Base-by-base conservation (phyloP, 768 basidiomycete species). In the Piloderma croceum region DNA sequence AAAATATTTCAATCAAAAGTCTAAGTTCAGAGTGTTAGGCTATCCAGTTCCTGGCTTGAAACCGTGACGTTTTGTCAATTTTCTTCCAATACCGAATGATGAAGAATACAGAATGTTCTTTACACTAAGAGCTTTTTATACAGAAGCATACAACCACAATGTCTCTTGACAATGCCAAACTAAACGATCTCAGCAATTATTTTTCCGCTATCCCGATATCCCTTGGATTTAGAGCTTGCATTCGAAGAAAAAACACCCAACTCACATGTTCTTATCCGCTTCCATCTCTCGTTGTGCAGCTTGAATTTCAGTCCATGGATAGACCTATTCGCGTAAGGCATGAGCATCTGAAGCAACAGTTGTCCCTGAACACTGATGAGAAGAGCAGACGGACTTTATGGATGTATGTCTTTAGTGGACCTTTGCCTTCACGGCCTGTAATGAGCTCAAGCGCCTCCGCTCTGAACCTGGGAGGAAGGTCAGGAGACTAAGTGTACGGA, bases 241-340 rank as follows among this genome's bases (percentile, higher is more conserved):
- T 33, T 31, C 17, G n/a, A 20, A 12, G 32, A 17, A 23, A 45
- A 31, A 11, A n/a, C 23, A 31, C 19, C 12, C 11, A 27, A 36
- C 68, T 57, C 38, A 57, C 61, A 63, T 70, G 48, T 75, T 82
- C 60, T 67, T 72, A 53, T 90, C 83, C 42, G 67, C 77, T 57
- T 85, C 79, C 83, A 97, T 91, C 62, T 88, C 88, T 45, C 71
- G 69, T 47, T 90, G 89, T 2, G 90, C 91, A 22, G 75, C 74
- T 51, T 78, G 77, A 37, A 94, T 87, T 37, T 87, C 70, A 10
- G 73, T 71, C 88, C 86, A 90, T 2, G 77, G 70, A 62, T 82
- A 93, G 13, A 88, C 79, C 86, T 90, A 44, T 7, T 11, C 21
- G 29, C 7, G 34, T 43, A 24, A 31, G 12, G 13, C 18, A 39